Evolutionary conservation across 306 rosid species (phyloP), one percentile per base, ranked within the genome.

Genomic region (Quercus glauca): DNA sequence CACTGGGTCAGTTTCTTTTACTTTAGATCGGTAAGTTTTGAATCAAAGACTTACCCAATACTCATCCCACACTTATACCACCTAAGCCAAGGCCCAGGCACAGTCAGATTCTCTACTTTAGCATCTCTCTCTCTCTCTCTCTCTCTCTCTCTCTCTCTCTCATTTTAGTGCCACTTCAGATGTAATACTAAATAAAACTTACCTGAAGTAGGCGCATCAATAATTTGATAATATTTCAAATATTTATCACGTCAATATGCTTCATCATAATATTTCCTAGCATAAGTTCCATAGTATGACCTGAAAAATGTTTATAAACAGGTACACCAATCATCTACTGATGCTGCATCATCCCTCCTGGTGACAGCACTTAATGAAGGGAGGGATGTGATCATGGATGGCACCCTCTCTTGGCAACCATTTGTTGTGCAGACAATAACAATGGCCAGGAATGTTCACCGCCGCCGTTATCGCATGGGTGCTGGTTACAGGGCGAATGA

Each of bases 291-390:
- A 15, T 55, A 1, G 56, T 41, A 70, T 37, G 56, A 69, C 55
- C 60, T 17, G 12, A 56, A 9, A 23, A 78, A 18, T 18, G 51
- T 55, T 77, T 52, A 41, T 43, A 79, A 87, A 88, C 85, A 94
- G 98, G 98, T 94, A 21, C 98, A 94, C 84, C 98, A 94, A 87
- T 92, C 97, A 69, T 94, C 98, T 17, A 89, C 98, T 14, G 97
- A 94, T 73, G 98, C 98, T 65, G 98, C 98, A 68, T 92, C 98
- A 76, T 94, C 98, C 51, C 94, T 94, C 26, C 78, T 94, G 35
- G 98, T 94, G 73, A 94, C 98, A 58, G 98, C 97, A 37, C 84
- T 94, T 26, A 94, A 94, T 51, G 98, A 96, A 79, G 99, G 99
- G 68, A 49, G 99, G 68, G 97, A 93, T 67, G 99, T 93, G 55